A percentile compares a stretch with the other conserved stretches of the same genome.
phyloP scores from a whole-genome alignment of 108 stramenopile species.

The Cyclostephanos tholiformis region DNA sequence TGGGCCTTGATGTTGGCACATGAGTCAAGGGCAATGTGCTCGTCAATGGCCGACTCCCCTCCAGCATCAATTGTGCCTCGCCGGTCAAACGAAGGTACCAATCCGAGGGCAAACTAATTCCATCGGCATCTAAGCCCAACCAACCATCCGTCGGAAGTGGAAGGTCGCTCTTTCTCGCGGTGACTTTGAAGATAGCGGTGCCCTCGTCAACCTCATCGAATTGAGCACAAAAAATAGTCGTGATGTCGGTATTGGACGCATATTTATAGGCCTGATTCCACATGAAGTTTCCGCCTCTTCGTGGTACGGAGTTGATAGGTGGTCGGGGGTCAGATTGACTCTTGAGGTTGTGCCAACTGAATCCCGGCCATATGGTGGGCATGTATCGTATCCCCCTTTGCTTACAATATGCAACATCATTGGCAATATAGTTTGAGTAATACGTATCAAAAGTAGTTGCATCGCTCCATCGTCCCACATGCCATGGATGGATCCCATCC shows the following conservation, averaged over 20 bases:
- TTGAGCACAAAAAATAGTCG: conserved; percentile 45
- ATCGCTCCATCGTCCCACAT: conserved; percentile 39
- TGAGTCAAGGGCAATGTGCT: not conserved
- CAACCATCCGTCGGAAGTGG: conserved; percentile 23
- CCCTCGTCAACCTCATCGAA: conserved; percentile 59
- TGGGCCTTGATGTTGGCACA: not conserved
- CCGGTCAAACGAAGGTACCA: conserved; percentile 24
- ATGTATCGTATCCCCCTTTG: conserved; percentile 38
- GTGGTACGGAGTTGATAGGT: conserved; percentile 31
- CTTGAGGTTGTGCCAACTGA: conserved; percentile 45
- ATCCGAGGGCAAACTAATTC: conserved; percentile 16
- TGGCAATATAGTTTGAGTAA: conserved; percentile 18
- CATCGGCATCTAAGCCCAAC: conserved; percentile 37
- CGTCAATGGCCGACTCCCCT: not conserved
- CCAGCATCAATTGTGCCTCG: not conserved
- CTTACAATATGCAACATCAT: conserved; percentile 42
- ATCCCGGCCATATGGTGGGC: conserved; percentile 57
- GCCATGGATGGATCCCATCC: conserved; percentile 52
- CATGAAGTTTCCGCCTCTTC: conserved; percentile 46
- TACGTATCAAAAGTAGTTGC: conserved; percentile 3
- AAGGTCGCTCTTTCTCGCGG: conserved; percentile 5
- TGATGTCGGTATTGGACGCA: conserved; percentile 17
- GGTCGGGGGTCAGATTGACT: not conserved
- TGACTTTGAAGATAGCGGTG: conserved; percentile 53
- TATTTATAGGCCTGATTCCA: conserved; percentile 42